A percentile compares a stretch with the other conserved stretches of the same genome.
These are phyloP conservation scores for Trebouxia gelatinosa DNA, from an alignment of 163 green algal genomes.

Conservation along the genomic window DNA sequence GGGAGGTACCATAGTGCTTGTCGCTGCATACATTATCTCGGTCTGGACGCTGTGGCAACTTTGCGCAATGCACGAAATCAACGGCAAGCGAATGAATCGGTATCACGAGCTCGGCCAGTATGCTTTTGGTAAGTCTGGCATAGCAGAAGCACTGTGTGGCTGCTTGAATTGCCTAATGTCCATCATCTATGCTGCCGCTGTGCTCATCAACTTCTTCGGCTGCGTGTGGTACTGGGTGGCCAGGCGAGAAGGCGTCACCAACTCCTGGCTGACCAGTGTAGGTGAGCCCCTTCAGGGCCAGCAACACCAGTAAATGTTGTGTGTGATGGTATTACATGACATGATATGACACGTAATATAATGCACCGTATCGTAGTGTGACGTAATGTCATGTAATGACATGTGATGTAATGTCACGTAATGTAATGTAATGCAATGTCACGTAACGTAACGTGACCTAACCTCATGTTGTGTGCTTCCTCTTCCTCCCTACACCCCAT, in stretches of 20 bases:
- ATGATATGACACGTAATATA: background rate
- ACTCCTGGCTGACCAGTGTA: conserved; percentile 35
- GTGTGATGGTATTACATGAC: background rate
- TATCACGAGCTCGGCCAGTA: conserved; percentile 44
- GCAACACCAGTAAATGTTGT: no score
- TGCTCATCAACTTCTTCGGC: conserved; percentile 43
- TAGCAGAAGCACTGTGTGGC: no score
- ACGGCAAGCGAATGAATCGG: conserved; percentile 36
- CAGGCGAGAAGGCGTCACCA: conserved; percentile 3
- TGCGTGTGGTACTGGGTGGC: conserved; percentile 40
- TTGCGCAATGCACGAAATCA: conserved; percentile 39
- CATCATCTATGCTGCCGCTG: conserved; percentile 23
- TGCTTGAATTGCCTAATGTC: no score
- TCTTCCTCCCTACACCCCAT: no score
- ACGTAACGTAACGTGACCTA: no score
- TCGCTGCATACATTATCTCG: conserved; percentile 16
- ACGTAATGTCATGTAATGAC: no score
- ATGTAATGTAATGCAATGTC: background rate
- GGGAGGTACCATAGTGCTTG: conserved; percentile 40
- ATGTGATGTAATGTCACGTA: background rate
- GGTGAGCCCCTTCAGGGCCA: no score
- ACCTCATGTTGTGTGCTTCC: no score
- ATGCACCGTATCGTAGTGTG: no score
- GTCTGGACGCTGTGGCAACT: conserved; percentile 44
- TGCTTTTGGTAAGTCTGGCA: conserved; percentile 27